Evolutionary conservation across 208 protist genomes (phyloP), one percentile per base, ranked within the genome.

Genomic region (Crithidia mellificae): DNA sequence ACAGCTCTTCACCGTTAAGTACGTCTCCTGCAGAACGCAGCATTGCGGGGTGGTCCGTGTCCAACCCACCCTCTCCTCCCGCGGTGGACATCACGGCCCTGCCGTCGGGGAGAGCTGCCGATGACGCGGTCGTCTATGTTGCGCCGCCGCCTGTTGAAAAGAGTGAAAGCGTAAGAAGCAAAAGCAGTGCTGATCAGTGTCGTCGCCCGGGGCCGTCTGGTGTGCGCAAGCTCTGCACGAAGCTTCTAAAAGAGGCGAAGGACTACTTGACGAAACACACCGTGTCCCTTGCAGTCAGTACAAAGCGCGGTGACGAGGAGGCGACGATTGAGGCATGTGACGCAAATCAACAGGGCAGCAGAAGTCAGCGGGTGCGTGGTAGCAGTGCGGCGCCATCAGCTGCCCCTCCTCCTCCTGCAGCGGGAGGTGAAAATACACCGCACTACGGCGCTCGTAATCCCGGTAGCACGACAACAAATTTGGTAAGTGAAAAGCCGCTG

Each of bases 51-150:
- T 9, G n/a, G 25, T 22, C 32, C n/a, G n/a, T 14, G 20, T 65
- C 14, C 14, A 11, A 39, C 12, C 2, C 44, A 14, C 15, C 46
- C 22, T 51, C 20, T 2, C 59, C 59, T 24, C 46, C 59, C 19
- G 39, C 46, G 6, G 51, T 68, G 27, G 49, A 59, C n/a, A 51
- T 38, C 5, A 49, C 63, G 38, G 63, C 34, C 25, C 19, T 44
- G 32, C 51, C 50, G 59, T 11, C 57, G 30, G 2, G 19, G 7
- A n/a, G 29, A 29, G 22, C 36, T n/a, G n/a, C n/a, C 25, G 50
- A 19, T n/a, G 17, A 17, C 8, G 8, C 8, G 6, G 41, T n/a
- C 41, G 41, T 17, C 8, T n/a, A 19, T 4, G 41, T 17, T 15
- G n/a, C n/a, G 8, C 41, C 24, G 24, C 8, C 24, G 39, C 6